Base-by-base conservation (phyloP, 179 eudicot genomes). In the Gypsophila paniculata region DNA sequence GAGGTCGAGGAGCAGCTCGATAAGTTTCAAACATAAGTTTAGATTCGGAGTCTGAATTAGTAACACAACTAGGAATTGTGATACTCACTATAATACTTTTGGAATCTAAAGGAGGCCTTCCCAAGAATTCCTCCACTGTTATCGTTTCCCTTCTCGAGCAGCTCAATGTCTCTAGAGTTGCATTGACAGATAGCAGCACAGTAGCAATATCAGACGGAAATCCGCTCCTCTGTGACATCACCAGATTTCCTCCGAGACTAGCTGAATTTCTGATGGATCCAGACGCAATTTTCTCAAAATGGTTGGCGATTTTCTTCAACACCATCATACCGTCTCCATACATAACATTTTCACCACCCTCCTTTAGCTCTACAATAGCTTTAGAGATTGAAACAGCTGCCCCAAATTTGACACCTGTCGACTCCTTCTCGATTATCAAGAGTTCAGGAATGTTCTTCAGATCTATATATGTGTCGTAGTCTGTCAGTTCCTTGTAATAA, bases 151-250 rank as follows among this genome's bases (percentile, higher is more conserved):
- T 73, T 72, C 78, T 76, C 10, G 69, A 69, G 76, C 84, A 66
- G 6, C 82, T 75, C 69, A 84, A 23, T 72, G 88, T 68, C 74
- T 75, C 87, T 39, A 93, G 87, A 42, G 76, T 76, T 0, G 97
- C 72, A 72, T 79, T 83, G 13, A 82, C 88, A 21, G 89, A 91
- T 66, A 93, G 85, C 63, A 93, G 87, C 71, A 93, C 69, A 6
- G 98, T 93, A 68, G 82, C 89, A 55, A 91, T 81, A 78, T 93
- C 98, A 9, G 98, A 93, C 51, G 98, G 97, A 80, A 93, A 91
- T 57, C 75, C 65, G 49, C 79, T 78, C 68, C 86, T 85, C 70
- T 93, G 97, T 19, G 97, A 91, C 93, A 93, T 91, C 10, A 89
- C 83, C 68, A 93, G 77, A 85, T 93, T 93, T 22, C 98, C 98